Base-by-base conservation (phyloP, 1,139 yeast genomes). In the Yamadazyma conglobata region DNA sequence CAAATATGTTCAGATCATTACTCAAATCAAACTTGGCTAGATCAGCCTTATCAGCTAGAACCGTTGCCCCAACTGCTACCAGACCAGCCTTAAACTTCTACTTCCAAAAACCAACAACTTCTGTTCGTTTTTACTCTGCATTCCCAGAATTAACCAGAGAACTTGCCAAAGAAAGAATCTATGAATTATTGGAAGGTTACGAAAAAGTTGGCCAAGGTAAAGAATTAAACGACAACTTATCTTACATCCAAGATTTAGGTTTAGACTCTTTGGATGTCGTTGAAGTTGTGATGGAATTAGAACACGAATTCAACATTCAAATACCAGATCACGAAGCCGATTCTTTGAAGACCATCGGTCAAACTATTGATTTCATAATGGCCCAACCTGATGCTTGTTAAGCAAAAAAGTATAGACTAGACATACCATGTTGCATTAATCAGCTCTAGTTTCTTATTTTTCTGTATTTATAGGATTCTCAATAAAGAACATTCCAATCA, bases 321-420 rank as follows among this genome's bases (percentile, higher is more conserved):
- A 85, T 87, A 55, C 93, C 95, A 28, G 95, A 87, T 58, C 76
- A 79, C 46, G 89, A 84, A 56, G 91, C 94, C 25, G 94, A 86
- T 54, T 73, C 74, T 43, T 77, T 87, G 56, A 83, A 79, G 64
- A 82, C 93, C 17, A 86, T 87, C 42, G 81, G 84, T 31, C 89
- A 86, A 56, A 86, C 94, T 26, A 71, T 85, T 43, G 86, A 83
- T 46, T 81, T 78, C 60, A 79, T 87, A 44, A 61, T 79, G 42
- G 58, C 77, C 27, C 93, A 85, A 56, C 78, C 81, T 23, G 88
- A 83, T 55, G 83, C 85, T 30, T 71, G 74, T 47, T 78, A 62
- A 47, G n/a, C n/a, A n/a, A n/a, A n/a, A n/a, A n/a, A n/a, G n/a
- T n/a, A n/a, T n/a, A n/a, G n/a, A n/a, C n/a, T n/a, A n/a, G n/a